These are phyloP conservation scores for Helenozyma rhizophorensis DNA, from an alignment of 805 yeast species.

Conservation along the genomic window DNA sequence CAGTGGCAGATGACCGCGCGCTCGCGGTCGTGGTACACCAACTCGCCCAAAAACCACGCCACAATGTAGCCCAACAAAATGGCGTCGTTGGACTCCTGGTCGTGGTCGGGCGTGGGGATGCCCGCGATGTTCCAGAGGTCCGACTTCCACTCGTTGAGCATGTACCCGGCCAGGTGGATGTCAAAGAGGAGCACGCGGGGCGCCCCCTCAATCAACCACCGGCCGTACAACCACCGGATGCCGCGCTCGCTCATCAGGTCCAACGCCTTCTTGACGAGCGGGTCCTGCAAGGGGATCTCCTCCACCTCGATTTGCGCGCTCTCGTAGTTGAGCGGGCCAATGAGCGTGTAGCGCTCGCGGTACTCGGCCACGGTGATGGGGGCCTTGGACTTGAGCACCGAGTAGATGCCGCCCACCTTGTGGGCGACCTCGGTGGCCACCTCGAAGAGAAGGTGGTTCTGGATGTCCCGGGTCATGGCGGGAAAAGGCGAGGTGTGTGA, in stretches of 20 bases:
- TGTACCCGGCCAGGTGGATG: slow-evolving; percentile 62
- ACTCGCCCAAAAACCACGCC: slow-evolving; percentile 96
- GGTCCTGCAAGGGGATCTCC: slow-evolving; percentile 56
- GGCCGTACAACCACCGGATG: slow-evolving; percentile 76
- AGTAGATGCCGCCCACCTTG: slow-evolving; percentile 95
- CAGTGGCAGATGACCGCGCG: slow-evolving; percentile 91
- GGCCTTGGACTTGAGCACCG: slow-evolving; percentile 93
- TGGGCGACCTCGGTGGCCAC: slow-evolving; percentile 97
- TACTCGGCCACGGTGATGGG: slow-evolving; percentile 95
- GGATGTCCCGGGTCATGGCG: slow-evolving; percentile 74
- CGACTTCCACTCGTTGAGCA: slow-evolving; percentile 87
- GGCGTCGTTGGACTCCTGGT: slow-evolving; percentile 86
- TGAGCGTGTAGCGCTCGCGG: slow-evolving; percentile 74
- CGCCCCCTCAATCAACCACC: slow-evolving; percentile 98
- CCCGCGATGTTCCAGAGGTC: slow-evolving; percentile 91
- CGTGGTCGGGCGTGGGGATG: slow-evolving; percentile 89
- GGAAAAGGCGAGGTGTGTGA: too few species aligned
- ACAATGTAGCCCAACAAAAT: slow-evolving; percentile 87
- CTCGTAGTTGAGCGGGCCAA: slow-evolving; percentile 80
- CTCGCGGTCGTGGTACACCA: slow-evolving; percentile 75
- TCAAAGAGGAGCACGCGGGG: slow-evolving; percentile 91
- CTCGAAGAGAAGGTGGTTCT: slow-evolving; percentile 84
- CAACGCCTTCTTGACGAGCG: slow-evolving; percentile 55
- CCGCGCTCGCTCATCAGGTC: slow-evolving; percentile 82
- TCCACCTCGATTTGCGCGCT: slow-evolving; percentile 82